These are phyloP conservation scores for Wickerhamomyces bisporus DNA, from an alignment of 805 yeast species.

Conservation along the genomic window DNA sequence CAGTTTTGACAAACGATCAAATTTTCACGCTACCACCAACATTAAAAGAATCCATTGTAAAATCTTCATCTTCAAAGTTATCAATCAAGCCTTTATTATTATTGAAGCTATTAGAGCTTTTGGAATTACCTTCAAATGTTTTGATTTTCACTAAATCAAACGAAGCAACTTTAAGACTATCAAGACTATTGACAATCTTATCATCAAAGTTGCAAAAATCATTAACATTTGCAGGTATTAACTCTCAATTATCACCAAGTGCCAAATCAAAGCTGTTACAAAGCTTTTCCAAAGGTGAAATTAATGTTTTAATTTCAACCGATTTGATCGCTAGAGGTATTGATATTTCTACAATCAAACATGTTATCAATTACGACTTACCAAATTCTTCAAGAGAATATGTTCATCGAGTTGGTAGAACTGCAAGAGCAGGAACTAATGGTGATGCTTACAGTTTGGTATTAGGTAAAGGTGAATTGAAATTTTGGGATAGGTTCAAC, in stretches of 20 bases:
- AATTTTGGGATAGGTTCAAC: conserved; percentile 50
- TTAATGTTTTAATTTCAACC: conserved; percentile 64
- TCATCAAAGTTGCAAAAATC: conserved; percentile 18
- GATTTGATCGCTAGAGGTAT: conserved; percentile 97
- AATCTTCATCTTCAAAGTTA: conserved; percentile 34
- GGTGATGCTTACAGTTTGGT: conserved; percentile 75
- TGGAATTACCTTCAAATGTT: conserved; percentile 33
- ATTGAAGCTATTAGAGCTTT: conserved; percentile 43
- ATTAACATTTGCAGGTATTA: conserved; percentile 40
- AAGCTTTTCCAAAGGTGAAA: conserved; percentile 49
- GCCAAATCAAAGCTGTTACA: conserved; percentile 54
- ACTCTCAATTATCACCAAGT: conserved; percentile 49
- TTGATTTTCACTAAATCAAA: conserved; percentile 71
- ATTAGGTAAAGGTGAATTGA: conserved; percentile 74
- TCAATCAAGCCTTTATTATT: conserved; percentile 70
- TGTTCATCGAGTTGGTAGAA: conserved; percentile 94
- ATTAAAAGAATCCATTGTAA: conserved; percentile 39
- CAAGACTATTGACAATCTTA: conserved; percentile 51
- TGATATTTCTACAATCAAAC: conserved; percentile 63
- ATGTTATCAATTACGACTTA: conserved; percentile 85
- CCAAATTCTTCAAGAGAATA: conserved; percentile 89
- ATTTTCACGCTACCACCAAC: conserved; percentile 56
- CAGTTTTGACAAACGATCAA: conserved; percentile 38
- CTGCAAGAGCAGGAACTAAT: conserved; percentile 82
- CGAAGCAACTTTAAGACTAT: conserved; percentile 79